Evolutionary conservation across 140 eudicot species (phyloP).

Genomic region (Ambrosia hybrid): DNA sequence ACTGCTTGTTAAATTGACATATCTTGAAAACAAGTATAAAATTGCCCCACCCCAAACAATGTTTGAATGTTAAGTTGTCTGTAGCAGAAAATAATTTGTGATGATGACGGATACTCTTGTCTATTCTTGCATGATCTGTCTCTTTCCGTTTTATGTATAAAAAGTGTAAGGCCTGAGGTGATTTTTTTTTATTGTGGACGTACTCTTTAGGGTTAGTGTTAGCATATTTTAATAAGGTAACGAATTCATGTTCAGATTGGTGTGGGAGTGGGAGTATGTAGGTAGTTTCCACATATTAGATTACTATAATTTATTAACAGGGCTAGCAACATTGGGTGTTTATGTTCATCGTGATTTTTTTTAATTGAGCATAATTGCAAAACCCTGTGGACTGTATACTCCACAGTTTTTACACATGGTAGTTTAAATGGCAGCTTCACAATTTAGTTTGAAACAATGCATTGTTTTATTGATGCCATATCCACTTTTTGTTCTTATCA

Average conservation of each 20-base stretch:
- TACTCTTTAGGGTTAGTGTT: not conserved
- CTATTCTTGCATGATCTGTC: conserved; percentile 18
- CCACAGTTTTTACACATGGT: conserved; percentile 3
- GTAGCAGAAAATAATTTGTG: conserved; percentile 26
- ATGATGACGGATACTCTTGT: not conserved
- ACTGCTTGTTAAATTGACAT: conserved; percentile 20
- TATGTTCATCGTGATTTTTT: not conserved
- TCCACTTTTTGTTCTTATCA: conserved; percentile 27
- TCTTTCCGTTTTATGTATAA: conserved; percentile 13
- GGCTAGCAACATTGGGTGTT: not conserved
- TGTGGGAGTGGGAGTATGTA: not conserved
- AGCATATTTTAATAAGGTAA: not conserved
- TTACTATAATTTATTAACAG: not conserved
- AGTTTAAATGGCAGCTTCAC: not conserved
- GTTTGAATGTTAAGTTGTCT: conserved; percentile 29
- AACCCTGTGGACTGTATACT: not conserved
- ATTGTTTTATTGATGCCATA: conserved; percentile 22
- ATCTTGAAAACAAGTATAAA: conserved; percentile 19
- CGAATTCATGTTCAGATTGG: conserved; percentile 1
- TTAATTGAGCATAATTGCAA: not conserved
- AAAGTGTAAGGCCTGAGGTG: not conserved
- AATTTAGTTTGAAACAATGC: conserved; percentile 12
- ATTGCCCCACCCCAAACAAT: conserved; percentile 24
- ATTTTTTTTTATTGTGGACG: not conserved
- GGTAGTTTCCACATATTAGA: conserved; percentile 3